phyloP scores from a whole-genome alignment of 176 grass and related monocot species.

The Aegilops longissima region DNA sequence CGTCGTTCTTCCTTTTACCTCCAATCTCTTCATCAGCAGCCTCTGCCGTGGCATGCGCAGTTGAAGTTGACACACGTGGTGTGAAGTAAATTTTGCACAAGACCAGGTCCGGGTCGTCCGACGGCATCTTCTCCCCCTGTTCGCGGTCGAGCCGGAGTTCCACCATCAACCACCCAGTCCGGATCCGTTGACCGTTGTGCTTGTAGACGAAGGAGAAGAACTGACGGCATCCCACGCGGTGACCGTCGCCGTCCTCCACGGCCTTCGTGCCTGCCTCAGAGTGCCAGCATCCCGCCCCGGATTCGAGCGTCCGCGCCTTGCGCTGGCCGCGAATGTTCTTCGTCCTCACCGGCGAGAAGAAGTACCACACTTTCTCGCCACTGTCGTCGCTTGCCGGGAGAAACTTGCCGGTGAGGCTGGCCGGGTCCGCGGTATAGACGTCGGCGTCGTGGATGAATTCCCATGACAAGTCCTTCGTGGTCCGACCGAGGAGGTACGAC shows the following conservation, averaged over 20 bases:
- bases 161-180: conserved; percentile 26
- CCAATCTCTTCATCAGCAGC: background rate
- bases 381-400: no score
- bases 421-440: conserved; percentile 6
- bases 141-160: background rate
- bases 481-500: background rate
- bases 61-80: background rate
- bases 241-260: background rate
- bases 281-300: conserved; percentile 7
- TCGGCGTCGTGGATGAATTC: conserved; percentile 11
- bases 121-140: no score
- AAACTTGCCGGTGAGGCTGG: background rate
- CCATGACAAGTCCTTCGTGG: background rate
- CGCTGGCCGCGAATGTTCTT: background rate
- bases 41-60: background rate
- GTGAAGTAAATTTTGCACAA: conserved; percentile 6
- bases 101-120: background rate
- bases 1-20: background rate
- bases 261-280: background rate
- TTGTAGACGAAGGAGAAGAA: background rate
- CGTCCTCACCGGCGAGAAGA: background rate
- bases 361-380: background rate
- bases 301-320: background rate
- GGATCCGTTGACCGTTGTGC: background rate
- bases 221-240: background rate